phyloP scores from a whole-genome alignment of 768 basidiomycete species.

The Rubroboletus pulcherrimus region DNA sequence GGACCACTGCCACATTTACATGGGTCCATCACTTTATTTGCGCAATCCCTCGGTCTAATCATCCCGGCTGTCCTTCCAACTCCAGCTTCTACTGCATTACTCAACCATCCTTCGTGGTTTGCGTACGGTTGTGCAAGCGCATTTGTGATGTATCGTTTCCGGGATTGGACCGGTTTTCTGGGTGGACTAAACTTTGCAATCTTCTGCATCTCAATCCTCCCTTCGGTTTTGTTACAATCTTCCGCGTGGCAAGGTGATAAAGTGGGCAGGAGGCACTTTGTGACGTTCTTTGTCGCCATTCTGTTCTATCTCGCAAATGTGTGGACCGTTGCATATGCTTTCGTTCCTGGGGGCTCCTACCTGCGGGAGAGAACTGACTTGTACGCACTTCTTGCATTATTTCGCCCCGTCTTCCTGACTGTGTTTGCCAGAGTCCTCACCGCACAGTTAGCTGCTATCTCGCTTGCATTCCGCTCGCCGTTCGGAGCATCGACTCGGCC shows the following conservation, averaged over 20 bases:
- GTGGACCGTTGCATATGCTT: conserved; percentile 88
- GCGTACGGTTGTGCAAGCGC: conserved; percentile 48
- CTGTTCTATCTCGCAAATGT: conserved; percentile 65
- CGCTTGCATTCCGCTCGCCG: conserved; percentile 45
- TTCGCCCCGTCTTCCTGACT: not conserved
- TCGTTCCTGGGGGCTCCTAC: conserved; percentile 75
- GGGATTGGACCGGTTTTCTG: conserved; percentile 66
- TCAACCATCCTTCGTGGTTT: conserved; percentile 52
- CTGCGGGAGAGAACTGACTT: conserved; percentile 75
- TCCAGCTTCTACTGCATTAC: conserved; percentile 17
- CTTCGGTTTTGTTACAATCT: conserved; percentile 48
- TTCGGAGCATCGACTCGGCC: conserved; percentile 1
- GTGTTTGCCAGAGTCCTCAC: conserved; percentile 44
- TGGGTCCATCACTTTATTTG: conserved; percentile 62
- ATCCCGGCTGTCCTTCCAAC: conserved; percentile 34
- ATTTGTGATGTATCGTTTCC: conserved; percentile 54
- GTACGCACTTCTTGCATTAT: conserved; percentile 37
- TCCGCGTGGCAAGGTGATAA: conserved; percentile 35
- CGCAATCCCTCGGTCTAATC: conserved; percentile 55
- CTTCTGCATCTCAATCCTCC: conserved; percentile 64
- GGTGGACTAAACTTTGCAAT: conserved; percentile 61
- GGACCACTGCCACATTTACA: conserved; percentile 75
- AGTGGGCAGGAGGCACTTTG: conserved; percentile 49
- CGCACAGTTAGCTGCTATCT: conserved; percentile 50
- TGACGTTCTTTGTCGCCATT: conserved; percentile 57